Evolutionary conservation across 1,139 yeast genomes (phyloP).

Genomic region (Debaryomyces subglobosus): DNA sequence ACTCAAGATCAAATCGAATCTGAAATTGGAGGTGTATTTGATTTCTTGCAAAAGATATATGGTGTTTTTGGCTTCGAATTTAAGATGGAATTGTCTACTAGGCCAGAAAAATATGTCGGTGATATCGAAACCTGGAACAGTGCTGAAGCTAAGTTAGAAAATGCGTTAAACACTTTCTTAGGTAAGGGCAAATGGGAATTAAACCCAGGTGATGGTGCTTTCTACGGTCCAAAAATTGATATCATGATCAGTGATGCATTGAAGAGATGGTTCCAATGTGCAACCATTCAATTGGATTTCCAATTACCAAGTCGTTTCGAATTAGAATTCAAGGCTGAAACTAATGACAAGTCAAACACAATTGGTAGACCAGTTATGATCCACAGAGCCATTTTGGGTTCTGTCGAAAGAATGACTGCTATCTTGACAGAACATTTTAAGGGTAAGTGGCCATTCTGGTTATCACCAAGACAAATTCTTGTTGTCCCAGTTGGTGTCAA

Average conservation of each 20-base stretch:
- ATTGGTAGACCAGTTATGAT: slow-evolving; percentile 88
- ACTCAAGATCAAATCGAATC: slow-evolving; percentile 80
- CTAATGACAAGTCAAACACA: slow-evolving; percentile 49
- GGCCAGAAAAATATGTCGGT: slow-evolving; percentile 93
- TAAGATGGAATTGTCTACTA: slow-evolving; percentile 87
- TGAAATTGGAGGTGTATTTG: slow-evolving; percentile 80
- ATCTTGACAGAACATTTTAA: slow-evolving; percentile 95
- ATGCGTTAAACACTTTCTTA: slow-evolving; percentile 64
- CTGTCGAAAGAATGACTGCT: slow-evolving; percentile 98
- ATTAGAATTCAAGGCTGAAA: slow-evolving; percentile 80
- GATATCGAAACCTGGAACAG: slow-evolving; percentile 82
- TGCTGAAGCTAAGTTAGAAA: slow-evolving; percentile 79
- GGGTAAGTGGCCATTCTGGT: slow-evolving; percentile 99
- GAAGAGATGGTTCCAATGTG: slow-evolving; percentile 96
- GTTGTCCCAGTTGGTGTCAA: slow-evolving; percentile 96
- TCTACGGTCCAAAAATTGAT: slow-evolving; percentile 98
- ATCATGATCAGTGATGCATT: slow-evolving; percentile 89
- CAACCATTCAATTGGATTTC: slow-evolving; percentile 97
- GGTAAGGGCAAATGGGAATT: slow-evolving; percentile 88
- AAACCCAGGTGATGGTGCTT: slow-evolving; percentile 97
- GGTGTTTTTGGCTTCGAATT: slow-evolving; percentile 87
- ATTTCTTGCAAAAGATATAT: slow-evolving; percentile 77
- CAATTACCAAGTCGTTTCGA: slow-evolving; percentile 92
- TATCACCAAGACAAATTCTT: slow-evolving; percentile 93
- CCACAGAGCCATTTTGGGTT: slow-evolving; percentile 97